Conservation (phyloP, 306 rosid species). For the Fragaria nilgerrensis region DNA sequence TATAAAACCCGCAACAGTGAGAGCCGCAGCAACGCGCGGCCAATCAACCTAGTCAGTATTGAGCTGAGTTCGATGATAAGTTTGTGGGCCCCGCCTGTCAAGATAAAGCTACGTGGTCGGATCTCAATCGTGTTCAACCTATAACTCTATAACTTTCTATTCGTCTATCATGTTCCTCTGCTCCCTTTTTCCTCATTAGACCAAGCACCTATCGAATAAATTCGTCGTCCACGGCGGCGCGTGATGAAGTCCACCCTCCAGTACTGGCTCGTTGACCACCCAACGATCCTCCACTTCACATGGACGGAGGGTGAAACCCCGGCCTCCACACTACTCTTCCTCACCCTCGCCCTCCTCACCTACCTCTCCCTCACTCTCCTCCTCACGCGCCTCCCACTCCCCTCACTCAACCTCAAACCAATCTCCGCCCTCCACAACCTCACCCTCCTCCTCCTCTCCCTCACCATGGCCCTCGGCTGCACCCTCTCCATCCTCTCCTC, state of each 20-base stretch:
- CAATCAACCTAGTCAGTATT: no score
- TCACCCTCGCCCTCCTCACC: constrained; percentile 27
- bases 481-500: constrained; percentile 39
- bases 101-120: not conserved
- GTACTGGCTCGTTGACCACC: constrained; percentile 51
- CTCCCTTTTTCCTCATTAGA: not conserved
- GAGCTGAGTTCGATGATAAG: not conserved
- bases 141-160: not conserved
- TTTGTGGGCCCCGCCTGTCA: not conserved
- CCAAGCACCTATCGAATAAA: not conserved
- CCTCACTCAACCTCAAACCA: constrained; percentile 40
- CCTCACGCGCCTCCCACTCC: constrained; percentile 32
- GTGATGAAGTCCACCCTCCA: constrained; percentile 12
- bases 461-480: constrained; percentile 56
- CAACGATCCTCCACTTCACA: constrained; percentile 49
- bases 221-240: not conserved
- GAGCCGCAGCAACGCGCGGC: no score
- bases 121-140: not conserved
- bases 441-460: constrained; percentile 59
- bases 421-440: constrained; percentile 61
- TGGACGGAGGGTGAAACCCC: constrained; percentile 51
- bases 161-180: not conserved
- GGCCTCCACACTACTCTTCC: constrained; percentile 47
- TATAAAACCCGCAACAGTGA: no score
- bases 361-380: constrained; percentile 54